phyloP scores from a whole-genome alignment of 1,139 yeast genomes.

The Kluyveromyces marxianus region DNA sequence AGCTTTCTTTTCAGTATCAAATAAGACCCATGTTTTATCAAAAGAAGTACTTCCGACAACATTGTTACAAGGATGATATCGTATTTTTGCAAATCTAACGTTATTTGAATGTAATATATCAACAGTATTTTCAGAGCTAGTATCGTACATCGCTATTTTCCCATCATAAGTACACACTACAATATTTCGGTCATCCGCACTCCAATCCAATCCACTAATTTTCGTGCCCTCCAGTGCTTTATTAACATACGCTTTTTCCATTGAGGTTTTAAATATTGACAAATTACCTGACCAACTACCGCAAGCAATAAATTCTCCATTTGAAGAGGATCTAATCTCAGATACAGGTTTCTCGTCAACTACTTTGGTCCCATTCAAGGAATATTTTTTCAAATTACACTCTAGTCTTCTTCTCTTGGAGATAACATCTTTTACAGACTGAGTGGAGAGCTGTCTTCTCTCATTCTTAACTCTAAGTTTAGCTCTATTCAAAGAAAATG shows the following conservation, averaged over 20 bases:
- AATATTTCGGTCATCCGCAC: constrained; percentile 29
- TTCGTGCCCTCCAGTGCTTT: constrained; percentile 46
- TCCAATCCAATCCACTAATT: constrained; percentile 67
- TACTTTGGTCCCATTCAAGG: constrained; percentile 62
- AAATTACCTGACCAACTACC: constrained; percentile 86
- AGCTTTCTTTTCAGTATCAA: constrained; percentile 55
- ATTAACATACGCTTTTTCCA: constrained; percentile 31
- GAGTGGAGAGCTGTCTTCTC: constrained; percentile 11
- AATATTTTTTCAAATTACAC: constrained; percentile 33
- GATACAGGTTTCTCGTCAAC: constrained; percentile 66
- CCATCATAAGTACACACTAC: constrained; percentile 69
- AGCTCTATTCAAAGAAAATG: constrained; percentile 43
- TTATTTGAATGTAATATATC: constrained; percentile 35
- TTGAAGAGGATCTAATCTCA: constrained; percentile 41
- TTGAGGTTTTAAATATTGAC: constrained; percentile 39
- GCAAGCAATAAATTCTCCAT: constrained; percentile 40
- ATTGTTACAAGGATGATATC: constrained; percentile 57
- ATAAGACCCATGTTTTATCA: constrained; percentile 83
- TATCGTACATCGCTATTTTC: constrained; percentile 41
- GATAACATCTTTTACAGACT: constrained; percentile 30
- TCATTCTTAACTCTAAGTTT: constrained; percentile 36
- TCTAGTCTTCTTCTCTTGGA: constrained; percentile 43
- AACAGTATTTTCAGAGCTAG: constrained; percentile 13
- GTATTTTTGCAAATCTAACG: constrained; percentile 53
- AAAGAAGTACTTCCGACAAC: constrained; percentile 66